Evolutionary conservation across 2,329 filamentous ascomycete species (phyloP).

Genomic region (Aphanocladium album): DNA sequence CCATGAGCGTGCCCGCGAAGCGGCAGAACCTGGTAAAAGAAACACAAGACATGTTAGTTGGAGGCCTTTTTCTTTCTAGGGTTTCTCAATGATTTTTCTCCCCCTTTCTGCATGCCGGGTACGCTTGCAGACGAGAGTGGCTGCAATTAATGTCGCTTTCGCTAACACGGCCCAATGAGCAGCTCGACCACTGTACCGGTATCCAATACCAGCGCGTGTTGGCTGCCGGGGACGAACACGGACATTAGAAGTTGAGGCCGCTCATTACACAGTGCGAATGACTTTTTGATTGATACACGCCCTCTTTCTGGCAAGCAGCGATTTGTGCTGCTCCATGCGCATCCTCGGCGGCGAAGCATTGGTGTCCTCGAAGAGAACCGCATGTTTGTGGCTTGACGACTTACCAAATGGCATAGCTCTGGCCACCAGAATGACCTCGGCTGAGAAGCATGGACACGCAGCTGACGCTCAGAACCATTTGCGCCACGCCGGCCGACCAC

Average conservation of each 20-base stretch:
- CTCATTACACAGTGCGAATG: background rate
- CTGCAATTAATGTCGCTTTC: no score
- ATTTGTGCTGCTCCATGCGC: no score
- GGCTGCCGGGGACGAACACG: background rate
- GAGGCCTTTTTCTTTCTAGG: background rate
- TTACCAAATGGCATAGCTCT: conserved; percentile 45
- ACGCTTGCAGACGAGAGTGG: no score
- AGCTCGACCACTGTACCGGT: background rate
- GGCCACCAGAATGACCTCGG: conserved; percentile 43
- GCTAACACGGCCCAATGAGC: background rate
- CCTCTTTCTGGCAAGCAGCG: background rate
- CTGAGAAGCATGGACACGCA: conserved; percentile 40
- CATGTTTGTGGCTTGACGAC: no score
- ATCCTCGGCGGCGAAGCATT: no score
- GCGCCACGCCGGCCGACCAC: conserved; percentile 42
- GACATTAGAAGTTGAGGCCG: background rate
- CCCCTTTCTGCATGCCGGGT: no score
- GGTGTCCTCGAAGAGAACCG: no score
- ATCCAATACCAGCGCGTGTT: background rate
- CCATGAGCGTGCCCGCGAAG: conserved; percentile 37
- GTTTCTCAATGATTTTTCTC: no score
- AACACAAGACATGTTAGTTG: background rate
- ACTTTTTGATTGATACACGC: background rate
- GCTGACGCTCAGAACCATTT: conserved; percentile 36
- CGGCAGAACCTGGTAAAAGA: conserved; percentile 39